Evolutionary conservation across 768 basidiomycete genomes (phyloP), one percentile per base, ranked within the genome.

Genomic region (Agrocybe pediades): DNA sequence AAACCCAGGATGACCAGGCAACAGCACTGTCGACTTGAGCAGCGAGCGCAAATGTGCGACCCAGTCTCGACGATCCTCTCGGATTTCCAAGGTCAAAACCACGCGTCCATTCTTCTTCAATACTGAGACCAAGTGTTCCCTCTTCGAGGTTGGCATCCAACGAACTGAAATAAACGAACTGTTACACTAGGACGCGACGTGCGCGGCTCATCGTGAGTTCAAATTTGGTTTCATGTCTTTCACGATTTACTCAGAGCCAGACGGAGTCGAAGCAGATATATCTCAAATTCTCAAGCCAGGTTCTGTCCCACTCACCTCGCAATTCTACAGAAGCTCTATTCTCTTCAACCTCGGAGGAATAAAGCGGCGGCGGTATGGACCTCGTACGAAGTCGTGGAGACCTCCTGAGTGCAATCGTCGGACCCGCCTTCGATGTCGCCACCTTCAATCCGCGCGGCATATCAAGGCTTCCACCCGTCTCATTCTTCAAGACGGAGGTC

Each of bases 321-420:
- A 62, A 2, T 20, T 25, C 6, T 80, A 79, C 54, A 71, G 71
- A 21, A 79, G 79, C 0, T 77, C 77, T 1, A 64, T 80, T 11
- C 60, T 80, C 2, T 67, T 77, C 57, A 80, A 79, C 48, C 78
- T 77, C 1, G 76, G 79, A n/a, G 78, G 80, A 0, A 78, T 78
- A n/a, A 1, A 78, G 79, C 7, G 74, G 72, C 2, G 74, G 75
- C 52, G 78, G 79, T 3, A 70, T 79, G 6, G 61, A 64, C 3
- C 20, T 70, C 0, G 55, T 74, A 20, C 23, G 15, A 3, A 2
- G 29, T 0, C 21, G 13, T 30, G 77, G 71, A 1, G 52, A 60
- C 9, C 26, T 48, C 1, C 46, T 80, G 9, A 60, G 65, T 8
- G 27, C 49, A 1, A 58, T 75, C 13, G 41, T 80, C 6, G 79